A percentile compares a stretch with the other conserved stretches of the same genome.
These are phyloP conservation scores for Edaphochlamys debaryana DNA, from an alignment of 139 green algal genomes.

Conservation along the genomic window DNA sequence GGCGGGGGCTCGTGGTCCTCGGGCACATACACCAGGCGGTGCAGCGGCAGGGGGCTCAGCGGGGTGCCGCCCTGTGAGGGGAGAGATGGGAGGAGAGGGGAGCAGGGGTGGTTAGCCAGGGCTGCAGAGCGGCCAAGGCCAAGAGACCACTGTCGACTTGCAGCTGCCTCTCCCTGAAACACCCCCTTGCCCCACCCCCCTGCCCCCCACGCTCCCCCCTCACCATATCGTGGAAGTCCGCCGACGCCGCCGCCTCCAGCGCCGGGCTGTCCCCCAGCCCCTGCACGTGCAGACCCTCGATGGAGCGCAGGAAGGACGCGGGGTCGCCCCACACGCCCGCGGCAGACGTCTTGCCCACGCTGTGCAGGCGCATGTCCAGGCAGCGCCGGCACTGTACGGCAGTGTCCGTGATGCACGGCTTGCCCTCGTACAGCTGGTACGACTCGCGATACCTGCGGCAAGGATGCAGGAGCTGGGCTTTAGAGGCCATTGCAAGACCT, in stretches of 20 bases:
- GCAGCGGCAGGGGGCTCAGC: not conserved
- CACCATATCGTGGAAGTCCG: slow-evolving; percentile 2
- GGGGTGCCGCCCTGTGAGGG: slow-evolving; percentile 16
- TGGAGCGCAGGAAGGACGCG: slow-evolving; percentile 53
- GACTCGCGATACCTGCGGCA: slow-evolving; percentile 57
- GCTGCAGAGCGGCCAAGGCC: too few relatives aligned
- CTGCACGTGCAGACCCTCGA: slow-evolving; percentile 32
- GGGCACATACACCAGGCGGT: slow-evolving; percentile 23
- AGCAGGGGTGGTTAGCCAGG: too few relatives aligned
- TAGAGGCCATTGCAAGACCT: too few relatives aligned
- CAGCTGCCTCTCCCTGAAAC: too few relatives aligned
- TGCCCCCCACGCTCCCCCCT: too few relatives aligned
- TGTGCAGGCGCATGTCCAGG: slow-evolving; percentile 56
- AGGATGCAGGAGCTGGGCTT: too few relatives aligned
- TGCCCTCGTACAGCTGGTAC: slow-evolving; percentile 75
- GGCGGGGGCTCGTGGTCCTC: not conserved
- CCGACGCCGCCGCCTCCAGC: slow-evolving; percentile 7
- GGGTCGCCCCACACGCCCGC: slow-evolving; percentile 66
- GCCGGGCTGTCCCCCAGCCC: not conserved
- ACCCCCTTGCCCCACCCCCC: too few relatives aligned
- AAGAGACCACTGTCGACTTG: too few relatives aligned
- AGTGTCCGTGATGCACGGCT: slow-evolving; percentile 82
- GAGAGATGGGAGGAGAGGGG: too few relatives aligned
- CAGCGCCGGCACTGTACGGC: slow-evolving; percentile 75
- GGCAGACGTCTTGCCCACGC: slow-evolving; percentile 51